Evolutionary conservation across 1,139 yeast species (phyloP).

Genomic region (Pichia sp.): DNA sequence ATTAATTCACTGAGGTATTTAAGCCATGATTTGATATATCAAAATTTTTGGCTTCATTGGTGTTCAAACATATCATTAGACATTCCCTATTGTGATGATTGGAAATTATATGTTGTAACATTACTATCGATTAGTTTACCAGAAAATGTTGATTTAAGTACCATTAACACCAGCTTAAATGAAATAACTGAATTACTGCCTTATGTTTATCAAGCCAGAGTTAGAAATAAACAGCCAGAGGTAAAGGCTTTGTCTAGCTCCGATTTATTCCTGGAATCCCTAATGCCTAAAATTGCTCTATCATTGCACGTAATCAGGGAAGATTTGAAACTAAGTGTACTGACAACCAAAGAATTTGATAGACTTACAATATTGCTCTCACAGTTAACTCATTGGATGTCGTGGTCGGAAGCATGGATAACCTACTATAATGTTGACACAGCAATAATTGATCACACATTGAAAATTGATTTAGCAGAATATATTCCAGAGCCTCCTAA

Average conservation of each 20-base stretch:
- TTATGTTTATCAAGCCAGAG: conserved; percentile 33
- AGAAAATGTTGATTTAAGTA: conserved; percentile 28
- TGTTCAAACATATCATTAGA: conserved; percentile 45
- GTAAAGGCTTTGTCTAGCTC: conserved; percentile 9
- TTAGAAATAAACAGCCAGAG: conserved; percentile 5
- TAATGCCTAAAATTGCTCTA: conserved; percentile 57
- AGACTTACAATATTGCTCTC: conserved; percentile 50
- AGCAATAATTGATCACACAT: conserved; percentile 26
- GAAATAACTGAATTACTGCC: conserved; percentile 38
- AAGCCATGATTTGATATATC: conserved; percentile 53
- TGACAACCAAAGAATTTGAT: conserved; percentile 34
- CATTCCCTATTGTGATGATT: conserved; percentile 40
- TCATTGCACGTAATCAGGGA: conserved; percentile 74
- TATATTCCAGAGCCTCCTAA: conserved; percentile 49
- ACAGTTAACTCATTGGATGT: conserved; percentile 60
- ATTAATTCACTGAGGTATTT: conserved; percentile 47
- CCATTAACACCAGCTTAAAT: conserved; percentile 26
- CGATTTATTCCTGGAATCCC: conserved; percentile 38
- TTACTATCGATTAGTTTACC: conserved; percentile 46
- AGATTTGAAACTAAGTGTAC: conserved; percentile 57
- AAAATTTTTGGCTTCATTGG: conserved; percentile 60
- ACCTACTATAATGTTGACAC: conserved; percentile 43
- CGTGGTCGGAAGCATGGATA: conserved; percentile 70
- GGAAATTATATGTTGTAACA: conserved; percentile 56
- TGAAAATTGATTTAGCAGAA: conserved; percentile 38